Percentiles rank a stretch among this genome's conserved stretches.
These are phyloP conservation scores for Radiomyces spectabilis DNA, from an alignment of 192 early-diverging fungal genomes.

Conservation along the genomic window DNA sequence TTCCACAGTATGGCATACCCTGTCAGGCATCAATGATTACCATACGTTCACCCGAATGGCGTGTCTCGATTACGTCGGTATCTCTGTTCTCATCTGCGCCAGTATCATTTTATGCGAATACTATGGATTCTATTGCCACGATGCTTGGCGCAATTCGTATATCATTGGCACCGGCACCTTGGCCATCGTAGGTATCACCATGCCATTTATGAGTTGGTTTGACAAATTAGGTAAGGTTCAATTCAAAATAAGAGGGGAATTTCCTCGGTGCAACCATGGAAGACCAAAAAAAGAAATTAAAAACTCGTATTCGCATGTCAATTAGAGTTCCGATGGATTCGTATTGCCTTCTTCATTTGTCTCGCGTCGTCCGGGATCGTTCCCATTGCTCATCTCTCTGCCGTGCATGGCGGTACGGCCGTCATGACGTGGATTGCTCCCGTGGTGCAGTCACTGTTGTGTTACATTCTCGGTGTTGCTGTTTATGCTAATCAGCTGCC, in stretches of 20 bases:
- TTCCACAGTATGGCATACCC: constrained; percentile 51
- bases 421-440: constrained; percentile 38
- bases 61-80: constrained; percentile 56
- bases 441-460: constrained; percentile 39
- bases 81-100: constrained; percentile 50
- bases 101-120: constrained; percentile 49
- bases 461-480: constrained; percentile 46
- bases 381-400: constrained; percentile 38
- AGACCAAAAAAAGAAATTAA: no score
- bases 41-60: constrained; percentile 40
- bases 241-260: background rate
- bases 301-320: no score
- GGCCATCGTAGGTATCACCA: constrained; percentile 38
- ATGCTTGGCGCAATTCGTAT: constrained; percentile 36
- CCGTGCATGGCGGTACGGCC: constrained; percentile 29
- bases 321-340: constrained; percentile 31
- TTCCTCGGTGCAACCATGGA: no score
- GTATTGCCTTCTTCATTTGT: constrained; percentile 43
- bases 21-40: constrained; percentile 43
- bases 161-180: constrained; percentile 36
- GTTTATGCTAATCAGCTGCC: constrained; percentile 54
- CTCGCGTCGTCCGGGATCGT: constrained; percentile 43
- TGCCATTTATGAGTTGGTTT: constrained; percentile 46
- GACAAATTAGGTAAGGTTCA: constrained; percentile 29
- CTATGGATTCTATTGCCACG: constrained; percentile 52